phyloP scores from a whole-genome alignment of 345 rosid genomes.

The Atalantia buxifolia region DNA sequence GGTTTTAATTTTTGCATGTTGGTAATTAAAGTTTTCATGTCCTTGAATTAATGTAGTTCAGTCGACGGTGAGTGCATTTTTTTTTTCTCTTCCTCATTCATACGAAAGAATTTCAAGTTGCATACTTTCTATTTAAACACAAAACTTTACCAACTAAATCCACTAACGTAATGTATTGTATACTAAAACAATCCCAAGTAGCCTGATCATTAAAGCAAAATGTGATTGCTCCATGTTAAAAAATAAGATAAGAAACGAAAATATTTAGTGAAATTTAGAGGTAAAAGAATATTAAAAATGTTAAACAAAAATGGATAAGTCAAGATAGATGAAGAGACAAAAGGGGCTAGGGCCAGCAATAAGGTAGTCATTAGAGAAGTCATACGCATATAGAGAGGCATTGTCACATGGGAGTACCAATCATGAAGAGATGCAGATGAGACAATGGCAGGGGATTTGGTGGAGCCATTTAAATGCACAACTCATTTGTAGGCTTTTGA shows the following conservation, averaged over 20 bases:
- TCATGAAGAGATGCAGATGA: slow-evolving; percentile 46
- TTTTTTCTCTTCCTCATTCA: no score
- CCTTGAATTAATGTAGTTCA: no score
- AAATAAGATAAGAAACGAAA: background rate
- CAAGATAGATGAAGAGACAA: background rate
- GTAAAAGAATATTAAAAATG: background rate
- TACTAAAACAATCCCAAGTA: no score
- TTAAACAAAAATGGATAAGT: background rate
- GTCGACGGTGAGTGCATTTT: no score
- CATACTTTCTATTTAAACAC: no score
- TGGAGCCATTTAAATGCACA: slow-evolving; percentile 57
- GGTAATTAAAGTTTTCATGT: no score
- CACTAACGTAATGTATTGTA: no score
- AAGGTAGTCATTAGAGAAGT: background rate
- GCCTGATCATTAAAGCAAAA: background rate
- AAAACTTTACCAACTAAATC: no score
- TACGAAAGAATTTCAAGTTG: no score
- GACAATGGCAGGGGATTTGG: slow-evolving; percentile 64
- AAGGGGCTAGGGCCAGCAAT: background rate
- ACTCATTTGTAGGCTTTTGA: slow-evolving; percentile 25
- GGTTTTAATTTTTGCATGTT: no score
- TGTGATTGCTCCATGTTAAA: background rate
- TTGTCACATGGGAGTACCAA: slow-evolving; percentile 62
- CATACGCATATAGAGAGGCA: slow-evolving; percentile 28
- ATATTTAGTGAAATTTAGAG: background rate